Evolutionary conservation across 306 rosid genomes (phyloP).

Genomic region (Ochetophila trinervis): DNA sequence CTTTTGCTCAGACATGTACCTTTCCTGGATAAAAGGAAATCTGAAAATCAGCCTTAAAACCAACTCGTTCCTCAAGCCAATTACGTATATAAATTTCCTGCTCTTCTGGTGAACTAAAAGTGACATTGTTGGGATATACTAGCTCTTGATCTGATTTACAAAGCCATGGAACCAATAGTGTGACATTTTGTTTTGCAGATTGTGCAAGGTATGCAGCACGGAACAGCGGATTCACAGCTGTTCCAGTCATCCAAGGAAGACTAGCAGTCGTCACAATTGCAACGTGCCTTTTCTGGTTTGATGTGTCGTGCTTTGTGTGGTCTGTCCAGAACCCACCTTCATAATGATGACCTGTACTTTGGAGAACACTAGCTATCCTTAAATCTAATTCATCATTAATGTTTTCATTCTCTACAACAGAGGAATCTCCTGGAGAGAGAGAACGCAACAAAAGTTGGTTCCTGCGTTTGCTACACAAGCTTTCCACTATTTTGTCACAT

Average conservation of each 20-base stretch:
- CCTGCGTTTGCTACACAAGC: slow-evolving; percentile 79
- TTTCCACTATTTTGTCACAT: slow-evolving; percentile 88
- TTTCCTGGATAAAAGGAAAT: slow-evolving; percentile 98
- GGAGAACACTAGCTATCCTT: slow-evolving; percentile 91
- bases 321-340: slow-evolving; percentile 94
- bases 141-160: slow-evolving; percentile 85
- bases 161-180: slow-evolving; percentile 95
- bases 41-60: slow-evolving; percentile 84
- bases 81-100: slow-evolving; percentile 83
- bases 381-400: slow-evolving; percentile 70
- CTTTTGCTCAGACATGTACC: slow-evolving; percentile 37
- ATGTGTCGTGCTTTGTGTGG: slow-evolving; percentile 54
- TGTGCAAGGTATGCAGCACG: slow-evolving; percentile 94
- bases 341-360: slow-evolving; percentile 83
- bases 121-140: slow-evolving; percentile 74
- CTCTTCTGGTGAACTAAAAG: slow-evolving; percentile 88
- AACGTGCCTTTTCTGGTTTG: slow-evolving; percentile 65
- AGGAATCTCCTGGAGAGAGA: slow-evolving; percentile 56
- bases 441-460: slow-evolving; percentile 56
- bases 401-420: slow-evolving; percentile 62
- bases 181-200: slow-evolving; percentile 74
- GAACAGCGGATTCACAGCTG: slow-evolving; percentile 93
- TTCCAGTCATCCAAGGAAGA: slow-evolving; percentile 99
- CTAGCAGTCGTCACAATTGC: slow-evolving; percentile 98
- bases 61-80: slow-evolving; percentile 98